phyloP scores from a whole-genome alignment of 2,329 filamentous ascomycete species.

The Exophiala bonariae region DNA sequence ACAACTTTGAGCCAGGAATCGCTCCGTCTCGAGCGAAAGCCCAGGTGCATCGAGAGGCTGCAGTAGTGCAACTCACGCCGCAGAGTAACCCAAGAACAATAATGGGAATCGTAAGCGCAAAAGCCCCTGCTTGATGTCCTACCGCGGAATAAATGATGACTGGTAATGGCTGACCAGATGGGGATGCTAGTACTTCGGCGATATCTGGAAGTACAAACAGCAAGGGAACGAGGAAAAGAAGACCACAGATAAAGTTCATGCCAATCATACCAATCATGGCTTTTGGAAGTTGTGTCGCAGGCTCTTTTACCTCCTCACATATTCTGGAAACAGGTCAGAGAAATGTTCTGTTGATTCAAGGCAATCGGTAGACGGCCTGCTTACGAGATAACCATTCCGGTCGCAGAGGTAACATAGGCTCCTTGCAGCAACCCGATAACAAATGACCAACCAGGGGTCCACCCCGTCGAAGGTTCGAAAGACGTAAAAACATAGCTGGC shows the following conservation, averaged over 20 bases:
- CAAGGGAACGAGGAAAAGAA: conserved; percentile 68
- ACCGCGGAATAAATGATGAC: conserved; percentile 51
- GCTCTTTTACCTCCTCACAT: conserved; percentile 70
- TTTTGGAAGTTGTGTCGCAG: conserved; percentile 54
- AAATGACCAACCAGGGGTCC: conserved; percentile 71
- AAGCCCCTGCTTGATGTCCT: conserved; percentile 70
- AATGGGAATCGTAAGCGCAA: conserved; percentile 73
- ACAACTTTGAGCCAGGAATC: conserved; percentile 68
- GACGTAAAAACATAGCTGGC: conserved; percentile 66
- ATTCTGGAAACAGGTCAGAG: conserved; percentile 51
- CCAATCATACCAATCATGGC: conserved; percentile 69
- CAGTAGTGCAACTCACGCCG: conserved; percentile 72
- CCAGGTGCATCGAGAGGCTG: conserved; percentile 72
- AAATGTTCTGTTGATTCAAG: conserved; percentile 3
- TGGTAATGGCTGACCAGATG: conserved; percentile 73
- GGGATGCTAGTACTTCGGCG: conserved; percentile 54
- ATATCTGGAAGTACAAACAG: conserved; percentile 69
- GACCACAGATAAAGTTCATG: conserved; percentile 66
- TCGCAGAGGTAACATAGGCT: conserved; percentile 72
- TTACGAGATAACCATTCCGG: conserved; percentile 77
- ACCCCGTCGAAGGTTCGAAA: conserved; percentile 69
- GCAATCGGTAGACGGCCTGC: conserved; percentile 35
- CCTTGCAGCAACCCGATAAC: conserved; percentile 71
- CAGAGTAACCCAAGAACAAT: conserved; percentile 76
- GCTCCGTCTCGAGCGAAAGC: conserved; percentile 75